Evolutionary conservation across 805 yeast species (phyloP).

Genomic region (Candida sithepensis): DNA sequence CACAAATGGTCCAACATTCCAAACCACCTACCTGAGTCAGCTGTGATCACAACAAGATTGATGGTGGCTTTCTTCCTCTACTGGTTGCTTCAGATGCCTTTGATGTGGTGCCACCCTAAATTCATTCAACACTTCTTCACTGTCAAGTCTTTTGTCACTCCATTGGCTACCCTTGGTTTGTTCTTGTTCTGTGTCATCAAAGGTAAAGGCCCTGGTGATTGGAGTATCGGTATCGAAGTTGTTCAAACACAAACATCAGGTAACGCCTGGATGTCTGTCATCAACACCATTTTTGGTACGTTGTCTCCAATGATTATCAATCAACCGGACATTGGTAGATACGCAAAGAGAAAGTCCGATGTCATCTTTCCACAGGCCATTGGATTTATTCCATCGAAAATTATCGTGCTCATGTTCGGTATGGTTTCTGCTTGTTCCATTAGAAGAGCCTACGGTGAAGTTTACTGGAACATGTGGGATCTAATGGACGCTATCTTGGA

Average conservation of each 20-base stretch:
- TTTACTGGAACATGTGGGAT: constrained; percentile 31
- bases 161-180: constrained; percentile 19
- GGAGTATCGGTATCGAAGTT: constrained; percentile 11
- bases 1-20: constrained; percentile 17
- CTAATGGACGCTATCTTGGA: constrained; percentile 25
- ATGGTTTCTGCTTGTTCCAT: constrained; percentile 19
- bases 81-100: constrained; percentile 20
- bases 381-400: constrained; percentile 18
- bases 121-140: constrained; percentile 18
- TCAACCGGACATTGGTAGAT: constrained; percentile 28
- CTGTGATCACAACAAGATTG: constrained; percentile 14
- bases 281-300: constrained; percentile 24
- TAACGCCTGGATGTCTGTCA: constrained; percentile 17
- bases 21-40: constrained; percentile 17
- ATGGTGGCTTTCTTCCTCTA: constrained; percentile 19
- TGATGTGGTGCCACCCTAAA: constrained; percentile 18
- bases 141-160: constrained; percentile 17
- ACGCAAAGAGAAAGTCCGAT: constrained; percentile 15
- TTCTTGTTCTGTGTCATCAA: constrained; percentile 19
- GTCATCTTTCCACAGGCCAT: constrained; percentile 16
- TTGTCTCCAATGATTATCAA: constrained; percentile 27
- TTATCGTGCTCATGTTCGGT: constrained; percentile 15
- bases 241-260: constrained; percentile 7
- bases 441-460: constrained; percentile 18
- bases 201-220: constrained; percentile 18